Conservation (phyloP, 2,329 filamentous ascomycete species). For the Colletotrichum agaves region DNA sequence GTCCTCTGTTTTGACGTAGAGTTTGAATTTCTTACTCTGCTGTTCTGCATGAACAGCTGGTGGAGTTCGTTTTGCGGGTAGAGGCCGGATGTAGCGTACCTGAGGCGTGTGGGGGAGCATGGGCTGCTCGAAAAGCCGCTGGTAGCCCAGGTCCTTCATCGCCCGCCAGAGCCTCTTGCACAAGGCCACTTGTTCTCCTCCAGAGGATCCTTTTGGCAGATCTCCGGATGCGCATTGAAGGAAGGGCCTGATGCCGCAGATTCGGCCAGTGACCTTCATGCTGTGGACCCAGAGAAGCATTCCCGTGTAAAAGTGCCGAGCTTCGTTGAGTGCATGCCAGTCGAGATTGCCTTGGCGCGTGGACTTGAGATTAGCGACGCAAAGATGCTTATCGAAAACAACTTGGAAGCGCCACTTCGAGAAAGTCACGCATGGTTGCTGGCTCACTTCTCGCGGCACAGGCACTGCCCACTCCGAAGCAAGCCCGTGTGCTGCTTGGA, state of each 20-base stretch:
- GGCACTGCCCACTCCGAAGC: conserved; percentile 1
- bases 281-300: not conserved
- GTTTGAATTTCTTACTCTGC: too few relatives aligned
- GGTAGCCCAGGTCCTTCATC: too few relatives aligned
- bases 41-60: too few relatives aligned
- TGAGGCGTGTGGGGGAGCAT: too few relatives aligned
- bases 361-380: not conserved
- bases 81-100: too few relatives aligned
- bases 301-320: not conserved
- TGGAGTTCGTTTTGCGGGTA: too few relatives aligned
- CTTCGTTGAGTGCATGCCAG: not conserved
- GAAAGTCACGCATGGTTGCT: not conserved
- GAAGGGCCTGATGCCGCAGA: not conserved
- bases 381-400: not conserved
- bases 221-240: not conserved
- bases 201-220: not conserved
- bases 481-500: not conserved
- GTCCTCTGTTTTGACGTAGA: too few relatives aligned
- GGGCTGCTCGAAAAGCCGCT: too few relatives aligned
- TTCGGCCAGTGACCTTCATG: not conserved
- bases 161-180: not conserved
- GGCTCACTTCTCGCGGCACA: not conserved
- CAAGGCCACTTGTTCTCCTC: not conserved
- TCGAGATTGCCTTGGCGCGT: not conserved
- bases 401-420: not conserved